A percentile compares a stretch with the other conserved stretches of the same genome.
These are phyloP conservation scores for Coemansia sp. DNA, from an alignment of 192 early-diverging fungal species.

Conservation along the genomic window DNA sequence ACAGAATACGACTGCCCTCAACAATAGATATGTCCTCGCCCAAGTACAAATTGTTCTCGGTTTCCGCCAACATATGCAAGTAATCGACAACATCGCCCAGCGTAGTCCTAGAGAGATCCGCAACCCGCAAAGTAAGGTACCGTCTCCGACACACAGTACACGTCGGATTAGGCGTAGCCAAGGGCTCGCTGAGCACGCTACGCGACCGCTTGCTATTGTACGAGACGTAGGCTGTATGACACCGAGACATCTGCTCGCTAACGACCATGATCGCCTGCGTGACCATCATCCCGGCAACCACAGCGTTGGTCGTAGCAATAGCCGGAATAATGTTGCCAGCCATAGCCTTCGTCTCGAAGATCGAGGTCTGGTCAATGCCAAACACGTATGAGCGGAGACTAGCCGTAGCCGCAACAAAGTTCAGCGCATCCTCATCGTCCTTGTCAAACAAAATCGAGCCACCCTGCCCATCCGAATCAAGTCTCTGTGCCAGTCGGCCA, in stretches of 20 bases:
- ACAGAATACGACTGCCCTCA: slow-evolving; percentile 77
- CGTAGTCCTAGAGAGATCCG: slow-evolving; percentile 65
- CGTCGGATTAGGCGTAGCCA: slow-evolving; percentile 68
- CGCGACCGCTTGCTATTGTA: slow-evolving; percentile 64
- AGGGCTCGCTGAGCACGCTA: slow-evolving; percentile 66
- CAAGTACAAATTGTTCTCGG: slow-evolving; percentile 58
- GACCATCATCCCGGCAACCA: slow-evolving; percentile 93
- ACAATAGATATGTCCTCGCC: slow-evolving; percentile 75
- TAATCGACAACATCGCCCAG: slow-evolving; percentile 69
- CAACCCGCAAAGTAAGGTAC: slow-evolving; percentile 63
- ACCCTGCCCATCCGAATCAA: neutral
- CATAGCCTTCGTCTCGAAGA: slow-evolving; percentile 96
- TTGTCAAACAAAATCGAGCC: slow-evolving; percentile 84
- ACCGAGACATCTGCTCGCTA: slow-evolving; percentile 16
- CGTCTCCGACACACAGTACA: slow-evolving; percentile 78
- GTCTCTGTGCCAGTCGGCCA: slow-evolving; percentile 21
- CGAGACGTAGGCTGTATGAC: slow-evolving; percentile 64
- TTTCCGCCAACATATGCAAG: slow-evolving; percentile 44
- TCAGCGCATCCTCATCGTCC: slow-evolving; percentile 88
- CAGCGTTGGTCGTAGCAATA: slow-evolving; percentile 97
- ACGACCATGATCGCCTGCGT: slow-evolving; percentile 83
- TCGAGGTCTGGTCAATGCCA: slow-evolving; percentile 75
- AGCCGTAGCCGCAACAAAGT: slow-evolving; percentile 92
- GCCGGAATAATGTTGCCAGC: slow-evolving; percentile 99
- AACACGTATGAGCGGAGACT: slow-evolving; percentile 88